Evolutionary conservation across 2,329 filamentous ascomycete genomes (phyloP), one percentile per base, ranked within the genome.

Genomic region (Penicillium sp.): DNA sequence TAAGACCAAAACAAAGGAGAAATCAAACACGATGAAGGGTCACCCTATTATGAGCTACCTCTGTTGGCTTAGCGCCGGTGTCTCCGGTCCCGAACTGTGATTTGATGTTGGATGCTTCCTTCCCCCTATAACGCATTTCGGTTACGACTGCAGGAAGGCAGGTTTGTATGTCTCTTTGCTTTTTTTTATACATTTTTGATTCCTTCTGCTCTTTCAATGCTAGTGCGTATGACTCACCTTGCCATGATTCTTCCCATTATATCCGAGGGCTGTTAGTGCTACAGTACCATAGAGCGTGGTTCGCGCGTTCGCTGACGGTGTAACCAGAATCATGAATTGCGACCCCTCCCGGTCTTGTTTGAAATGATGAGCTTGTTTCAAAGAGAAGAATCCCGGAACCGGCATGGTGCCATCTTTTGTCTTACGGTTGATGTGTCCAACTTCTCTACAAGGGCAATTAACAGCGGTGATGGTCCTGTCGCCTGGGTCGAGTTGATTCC

Each of bases 41-140:
- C 52, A 61, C 56, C 46, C 57, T 51, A 49, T 54, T 57, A 60
- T 60, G 41, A 19, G 53, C 43, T 46, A 38, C 23, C 14, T 40
- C 27, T 36, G 8, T 32, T 46, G 27, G 51, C 57, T 41, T 42
- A 36, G 30, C 14, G 18, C 10, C 11, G 38, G 8, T n/a, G 8
- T 16, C 38, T 27, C 38, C 50, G 49, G 43, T 49, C 30, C 36
- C 48, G 18, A 11, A 13, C 18, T 49, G 32, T 43, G 16, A 16
- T 43, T 41, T 13, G 26, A 32, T 36, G n/a, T 30, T 38, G 26
- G n/a, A 41, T 18, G 10, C 14, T 46, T 7, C 14, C 16, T 16
- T 13, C 10, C 18, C 29, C 50, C 11, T 40, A 29, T 35, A 29
- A 23, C 27, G 16, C 16, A 51, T 55, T 54, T 39, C 18, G 18